Percentiles rank a stretch among this genome's conserved stretches.
These are phyloP conservation scores for Apiotrichum montevideense DNA, from an alignment of 1,284 basidiomycete species.

Conservation along the genomic window DNA sequence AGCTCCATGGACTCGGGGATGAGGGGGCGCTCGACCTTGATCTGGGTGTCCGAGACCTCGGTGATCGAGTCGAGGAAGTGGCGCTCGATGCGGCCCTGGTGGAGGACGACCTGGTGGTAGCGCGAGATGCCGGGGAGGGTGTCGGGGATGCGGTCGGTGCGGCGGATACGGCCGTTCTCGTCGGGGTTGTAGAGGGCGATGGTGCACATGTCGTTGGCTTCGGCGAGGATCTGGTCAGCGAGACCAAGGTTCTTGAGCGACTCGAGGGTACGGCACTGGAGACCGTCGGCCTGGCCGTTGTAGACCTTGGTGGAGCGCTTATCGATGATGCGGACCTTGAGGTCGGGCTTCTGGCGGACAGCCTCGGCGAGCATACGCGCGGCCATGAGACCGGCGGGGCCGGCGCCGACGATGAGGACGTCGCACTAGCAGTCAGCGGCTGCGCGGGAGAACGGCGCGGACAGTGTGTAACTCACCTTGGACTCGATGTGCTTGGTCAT, in stretches of 20 bases:
- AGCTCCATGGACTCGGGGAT: slow-evolving; percentile 16
- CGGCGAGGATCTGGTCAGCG: slow-evolving; percentile 11
- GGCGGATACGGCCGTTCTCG: slow-evolving; percentile 16
- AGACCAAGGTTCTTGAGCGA: slow-evolving; percentile 16
- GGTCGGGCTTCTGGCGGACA: slow-evolving; percentile 13
- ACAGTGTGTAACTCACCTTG: background rate
- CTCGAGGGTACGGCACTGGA: slow-evolving; percentile 16
- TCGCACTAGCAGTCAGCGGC: slow-evolving; percentile 3
- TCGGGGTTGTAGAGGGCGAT: slow-evolving; percentile 20
- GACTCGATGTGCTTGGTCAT: slow-evolving; percentile 5
- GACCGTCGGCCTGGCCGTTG: slow-evolving; percentile 19
- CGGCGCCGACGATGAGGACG: slow-evolving; percentile 15
- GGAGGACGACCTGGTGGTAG: slow-evolving; percentile 18
- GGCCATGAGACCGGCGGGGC: slow-evolving; percentile 18
- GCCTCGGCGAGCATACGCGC: slow-evolving; percentile 15
- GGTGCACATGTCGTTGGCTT: slow-evolving; percentile 27
- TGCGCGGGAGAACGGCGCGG: too few relatives aligned
- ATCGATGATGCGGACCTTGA: slow-evolving; percentile 20
- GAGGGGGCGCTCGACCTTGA: slow-evolving; percentile 16
- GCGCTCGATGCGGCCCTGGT: slow-evolving; percentile 20
- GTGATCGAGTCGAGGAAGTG: slow-evolving; percentile 16
- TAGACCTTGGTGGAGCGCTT: slow-evolving; percentile 20
- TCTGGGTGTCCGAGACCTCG: slow-evolving; percentile 9
- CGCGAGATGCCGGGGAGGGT: slow-evolving; percentile 19
- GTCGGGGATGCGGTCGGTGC: slow-evolving; percentile 20